Evolutionary conservation across 768 basidiomycete species (phyloP).

Genomic region (Scleroderma bovista): DNA sequence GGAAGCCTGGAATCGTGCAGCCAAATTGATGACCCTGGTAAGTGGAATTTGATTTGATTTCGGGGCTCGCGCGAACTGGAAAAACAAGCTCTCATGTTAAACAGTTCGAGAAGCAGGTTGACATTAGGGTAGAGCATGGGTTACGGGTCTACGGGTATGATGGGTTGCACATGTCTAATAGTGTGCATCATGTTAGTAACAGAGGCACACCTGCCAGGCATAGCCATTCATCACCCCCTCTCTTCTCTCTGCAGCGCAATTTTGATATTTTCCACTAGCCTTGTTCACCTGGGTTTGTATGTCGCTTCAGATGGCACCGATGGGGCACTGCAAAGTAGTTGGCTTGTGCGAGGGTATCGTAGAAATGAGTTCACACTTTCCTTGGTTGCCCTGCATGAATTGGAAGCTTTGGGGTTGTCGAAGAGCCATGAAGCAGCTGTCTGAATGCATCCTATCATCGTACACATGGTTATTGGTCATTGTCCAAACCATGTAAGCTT

Average conservation of each 20-base stretch:
- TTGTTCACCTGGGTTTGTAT: constrained; percentile 83
- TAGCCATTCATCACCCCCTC: constrained; percentile 65
- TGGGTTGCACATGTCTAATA: too few relatives aligned
- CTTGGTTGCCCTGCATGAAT: constrained; percentile 8
- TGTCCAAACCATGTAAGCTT: not conserved
- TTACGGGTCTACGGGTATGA: too few relatives aligned
- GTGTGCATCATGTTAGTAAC: not conserved
- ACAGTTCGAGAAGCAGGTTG: too few relatives aligned
- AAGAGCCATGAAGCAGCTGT: constrained; percentile 36
- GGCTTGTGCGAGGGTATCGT: not conserved
- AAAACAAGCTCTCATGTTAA: too few relatives aligned
- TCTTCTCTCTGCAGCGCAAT: constrained; percentile 72
- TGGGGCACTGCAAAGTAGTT: constrained; percentile 34
- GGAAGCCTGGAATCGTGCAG: not conserved
- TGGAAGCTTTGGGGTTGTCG: constrained; percentile 8
- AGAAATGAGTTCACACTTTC: constrained; percentile 13
- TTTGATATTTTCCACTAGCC: constrained; percentile 52
- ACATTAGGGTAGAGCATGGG: too few relatives aligned
- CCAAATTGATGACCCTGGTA: not conserved
- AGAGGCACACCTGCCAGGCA: constrained; percentile 50
- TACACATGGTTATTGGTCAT: not conserved
- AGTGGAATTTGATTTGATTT: not conserved
- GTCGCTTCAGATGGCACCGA: constrained; percentile 50
- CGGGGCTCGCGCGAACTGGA: too few relatives aligned
- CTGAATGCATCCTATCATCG: constrained; percentile 53